Conservation (phyloP, 108 stramenopile species). For the Pseudonitzschia multiseries region DNA sequence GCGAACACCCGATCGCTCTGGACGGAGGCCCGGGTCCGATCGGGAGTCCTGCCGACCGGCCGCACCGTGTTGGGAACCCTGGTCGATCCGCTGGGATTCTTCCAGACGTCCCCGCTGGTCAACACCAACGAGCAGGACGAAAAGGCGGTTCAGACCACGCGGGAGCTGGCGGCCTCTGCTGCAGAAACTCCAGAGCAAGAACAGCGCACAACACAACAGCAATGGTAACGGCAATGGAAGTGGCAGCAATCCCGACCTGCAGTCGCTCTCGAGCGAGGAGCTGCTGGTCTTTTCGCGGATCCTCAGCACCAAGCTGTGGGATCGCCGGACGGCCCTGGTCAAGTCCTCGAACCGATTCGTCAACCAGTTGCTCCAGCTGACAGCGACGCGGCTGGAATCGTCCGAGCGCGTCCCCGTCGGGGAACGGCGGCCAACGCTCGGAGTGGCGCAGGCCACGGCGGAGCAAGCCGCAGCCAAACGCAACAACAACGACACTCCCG, state of each 20-base stretch:
- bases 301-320: slow-evolving; percentile 71
- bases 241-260: slow-evolving; percentile 36
- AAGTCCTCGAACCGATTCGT: slow-evolving; percentile 71
- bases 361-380: slow-evolving; percentile 62
- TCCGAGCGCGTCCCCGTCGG: slow-evolving; percentile 20
- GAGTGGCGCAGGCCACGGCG: slow-evolving; percentile 1
- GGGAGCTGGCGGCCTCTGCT: slow-evolving; percentile 52
- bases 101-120: slow-evolving; percentile 72
- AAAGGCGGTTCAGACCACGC: slow-evolving; percentile 73
- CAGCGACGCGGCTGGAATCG: slow-evolving; percentile 66
- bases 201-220: neutral
- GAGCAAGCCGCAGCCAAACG: neutral
- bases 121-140: slow-evolving; percentile 66
- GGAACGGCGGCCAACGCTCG: slow-evolving; percentile 8
- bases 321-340: slow-evolving; percentile 60
- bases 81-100: slow-evolving; percentile 87
- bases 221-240: neutral
- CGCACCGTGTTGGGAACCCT: slow-evolving; percentile 72
- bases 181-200: slow-evolving; percentile 18
- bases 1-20: slow-evolving; percentile 63
- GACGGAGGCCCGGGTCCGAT: slow-evolving; percentile 59
- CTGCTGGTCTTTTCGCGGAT: slow-evolving; percentile 59
- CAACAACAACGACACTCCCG: neutral
- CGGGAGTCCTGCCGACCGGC: slow-evolving; percentile 71
- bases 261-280: slow-evolving; percentile 56